Conservation (phyloP, 2,329 filamentous ascomycete species). For the Aspergillus neoniger region DNA sequence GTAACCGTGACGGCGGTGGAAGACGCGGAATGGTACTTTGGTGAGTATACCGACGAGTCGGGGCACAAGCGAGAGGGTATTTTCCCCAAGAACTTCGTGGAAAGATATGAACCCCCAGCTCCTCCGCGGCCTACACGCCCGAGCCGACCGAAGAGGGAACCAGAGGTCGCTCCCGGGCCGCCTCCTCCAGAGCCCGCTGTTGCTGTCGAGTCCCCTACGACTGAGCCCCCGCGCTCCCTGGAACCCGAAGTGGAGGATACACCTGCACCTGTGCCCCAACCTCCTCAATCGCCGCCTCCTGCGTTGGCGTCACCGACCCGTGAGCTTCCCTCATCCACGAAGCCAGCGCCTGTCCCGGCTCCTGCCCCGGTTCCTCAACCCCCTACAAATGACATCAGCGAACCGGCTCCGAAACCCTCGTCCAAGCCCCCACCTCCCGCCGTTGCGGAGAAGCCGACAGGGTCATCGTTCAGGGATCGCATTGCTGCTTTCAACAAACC, state of each 20-base stretch:
- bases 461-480: constrained; percentile 85
- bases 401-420: constrained; percentile 44
- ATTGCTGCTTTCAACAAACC: constrained; percentile 97
- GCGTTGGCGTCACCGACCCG: constrained; percentile 27
- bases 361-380: constrained; percentile 34
- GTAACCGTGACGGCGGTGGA: constrained; percentile 93
- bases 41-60: constrained; percentile 76
- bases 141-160: constrained; percentile 67
- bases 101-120: constrained; percentile 88
- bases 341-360: constrained; percentile 29
- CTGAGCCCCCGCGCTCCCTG: constrained; percentile 34
- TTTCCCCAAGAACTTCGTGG: constrained; percentile 96
- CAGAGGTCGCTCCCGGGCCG: constrained; percentile 37
- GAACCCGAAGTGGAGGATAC: constrained; percentile 35
- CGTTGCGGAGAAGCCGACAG: constrained; percentile 70
- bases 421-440: constrained; percentile 65
- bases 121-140: constrained; percentile 80
- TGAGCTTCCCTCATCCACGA: constrained; percentile 30
- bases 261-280: constrained; percentile 28
- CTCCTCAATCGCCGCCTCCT: constrained; percentile 26
- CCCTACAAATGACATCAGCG: constrained; percentile 33
- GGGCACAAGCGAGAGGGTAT: constrained; percentile 80
- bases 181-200: constrained; percentile 37
- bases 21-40: constrained; percentile 90
- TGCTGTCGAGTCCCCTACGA: constrained; percentile 28